These are phyloP conservation scores for Periconia sp. DNA, from an alignment of 2,329 filamentous ascomycete genomes.

Conservation along the genomic window DNA sequence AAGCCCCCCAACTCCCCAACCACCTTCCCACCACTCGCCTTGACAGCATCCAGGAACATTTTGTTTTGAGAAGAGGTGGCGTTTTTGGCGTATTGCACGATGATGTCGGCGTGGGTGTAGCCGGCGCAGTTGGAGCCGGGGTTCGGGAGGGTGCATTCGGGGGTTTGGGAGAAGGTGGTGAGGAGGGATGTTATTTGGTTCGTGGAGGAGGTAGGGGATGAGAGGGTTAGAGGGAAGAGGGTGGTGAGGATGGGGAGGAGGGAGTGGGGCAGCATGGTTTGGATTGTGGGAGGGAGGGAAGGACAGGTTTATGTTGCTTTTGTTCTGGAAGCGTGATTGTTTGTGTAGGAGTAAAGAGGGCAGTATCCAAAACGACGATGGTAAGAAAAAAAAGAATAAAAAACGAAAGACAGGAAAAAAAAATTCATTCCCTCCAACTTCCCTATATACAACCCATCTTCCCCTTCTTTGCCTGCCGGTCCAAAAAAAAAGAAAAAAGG, in stretches of 20 bases:
- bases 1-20: conserved; percentile 8
- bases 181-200: not conserved
- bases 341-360: no score
- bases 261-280: not conserved
- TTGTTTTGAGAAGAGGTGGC: conserved; percentile 1
- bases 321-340: not conserved
- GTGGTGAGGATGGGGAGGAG: not conserved
- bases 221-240: not conserved
- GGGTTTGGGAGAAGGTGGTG: conserved; percentile 1
- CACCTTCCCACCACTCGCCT: conserved; percentile 12
- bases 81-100: conserved; percentile 13
- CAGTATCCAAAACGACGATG: no score
- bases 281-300: not conserved
- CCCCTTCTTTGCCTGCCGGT: no score
- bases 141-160: conserved; percentile 11
- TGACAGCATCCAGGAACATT: conserved; percentile 13
- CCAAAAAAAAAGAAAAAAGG: no score
- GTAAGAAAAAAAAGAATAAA: no score
- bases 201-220: not conserved
- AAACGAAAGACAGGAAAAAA: no score
- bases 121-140: conserved; percentile 15
- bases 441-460: no score
- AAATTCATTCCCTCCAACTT: no score
- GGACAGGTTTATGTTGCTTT: not conserved
- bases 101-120: conserved; percentile 16